phyloP scores from a whole-genome alignment of 2,329 filamentous ascomycete genomes.

The Aspergillus fructus region DNA sequence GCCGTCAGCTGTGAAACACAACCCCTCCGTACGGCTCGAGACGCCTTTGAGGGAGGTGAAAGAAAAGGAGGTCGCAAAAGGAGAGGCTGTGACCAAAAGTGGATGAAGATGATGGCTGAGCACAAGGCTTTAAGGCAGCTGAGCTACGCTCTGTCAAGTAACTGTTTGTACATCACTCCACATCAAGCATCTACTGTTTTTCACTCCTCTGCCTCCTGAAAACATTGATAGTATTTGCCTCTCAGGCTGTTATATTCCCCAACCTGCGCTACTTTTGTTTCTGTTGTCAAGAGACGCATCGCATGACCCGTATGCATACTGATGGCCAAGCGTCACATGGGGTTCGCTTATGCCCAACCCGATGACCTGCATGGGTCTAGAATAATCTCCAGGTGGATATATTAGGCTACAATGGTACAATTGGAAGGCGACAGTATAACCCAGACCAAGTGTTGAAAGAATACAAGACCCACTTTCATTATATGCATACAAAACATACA shows the following conservation, averaged over 20 bases:
- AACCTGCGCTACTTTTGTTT: not conserved
- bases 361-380: not conserved
- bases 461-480: conserved; percentile 25
- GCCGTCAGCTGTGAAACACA: not conserved
- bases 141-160: conserved; percentile 1
- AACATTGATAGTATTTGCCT: not conserved
- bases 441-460: not conserved
- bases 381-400: not conserved
- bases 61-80: not conserved
- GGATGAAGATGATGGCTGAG: conserved; percentile 5
- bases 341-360: not conserved
- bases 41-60: not conserved
- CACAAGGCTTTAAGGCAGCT: not conserved
- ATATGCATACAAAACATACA: conserved; percentile 35
- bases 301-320: not conserved
- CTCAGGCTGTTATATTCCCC: not conserved
- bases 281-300: not conserved
- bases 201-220: not conserved
- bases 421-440: too few relatives aligned
- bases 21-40: not conserved
- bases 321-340: not conserved
- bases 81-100: not conserved
- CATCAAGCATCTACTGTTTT: not conserved
- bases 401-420: too few relatives aligned
- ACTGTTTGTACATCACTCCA: conserved; percentile 1